A percentile compares a stretch with the other conserved stretches of the same genome.
These are phyloP conservation scores for Hagleromyces aurorensis DNA, from an alignment of 805 yeast genomes.

Conservation along the genomic window DNA sequence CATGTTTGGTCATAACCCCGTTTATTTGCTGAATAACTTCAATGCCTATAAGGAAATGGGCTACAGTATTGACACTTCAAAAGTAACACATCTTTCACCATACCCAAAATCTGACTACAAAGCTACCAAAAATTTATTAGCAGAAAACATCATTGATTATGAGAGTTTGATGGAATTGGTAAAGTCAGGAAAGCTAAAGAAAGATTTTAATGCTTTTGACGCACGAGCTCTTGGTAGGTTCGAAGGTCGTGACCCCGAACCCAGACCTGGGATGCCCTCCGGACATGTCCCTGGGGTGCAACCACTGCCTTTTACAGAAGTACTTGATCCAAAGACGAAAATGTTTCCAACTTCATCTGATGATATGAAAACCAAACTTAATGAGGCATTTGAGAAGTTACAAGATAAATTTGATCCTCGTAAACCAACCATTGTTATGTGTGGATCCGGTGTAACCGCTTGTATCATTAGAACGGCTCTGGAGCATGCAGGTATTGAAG, in stretches of 20 bases:
- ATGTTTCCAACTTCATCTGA: conserved; percentile 36
- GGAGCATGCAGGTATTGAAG: conserved; percentile 41
- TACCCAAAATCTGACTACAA: conserved; percentile 29
- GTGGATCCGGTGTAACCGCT: conserved; percentile 97
- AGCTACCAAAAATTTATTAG: conserved; percentile 31
- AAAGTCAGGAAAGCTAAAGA: conserved; percentile 35
- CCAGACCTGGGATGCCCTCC: conserved; percentile 77
- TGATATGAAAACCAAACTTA: conserved; percentile 35
- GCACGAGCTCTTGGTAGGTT: conserved; percentile 75
- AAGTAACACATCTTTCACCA: conserved; percentile 10
- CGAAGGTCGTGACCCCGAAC: conserved; percentile 77
- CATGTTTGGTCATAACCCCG: conserved; percentile 66
- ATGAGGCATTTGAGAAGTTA: conserved; percentile 38
- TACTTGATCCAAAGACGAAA: conserved; percentile 43
- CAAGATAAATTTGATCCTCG: conserved; percentile 31
- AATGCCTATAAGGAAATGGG: conserved; percentile 41
- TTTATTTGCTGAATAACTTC: conserved; percentile 65
- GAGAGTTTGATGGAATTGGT: conserved; percentile 62
- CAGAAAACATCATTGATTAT: conserved; percentile 49
- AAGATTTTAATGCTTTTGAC: conserved; percentile 55
- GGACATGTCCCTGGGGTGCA: conserved; percentile 85
- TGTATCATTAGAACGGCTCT: conserved; percentile 75
- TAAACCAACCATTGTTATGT: conserved; percentile 75
- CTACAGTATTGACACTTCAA: conserved; percentile 37
- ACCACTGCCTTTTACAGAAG: conserved; percentile 64